These are phyloP conservation scores for Pseudonitzschia delicatissima DNA, from an alignment of 108 stramenopile species.

Conservation along the genomic window DNA sequence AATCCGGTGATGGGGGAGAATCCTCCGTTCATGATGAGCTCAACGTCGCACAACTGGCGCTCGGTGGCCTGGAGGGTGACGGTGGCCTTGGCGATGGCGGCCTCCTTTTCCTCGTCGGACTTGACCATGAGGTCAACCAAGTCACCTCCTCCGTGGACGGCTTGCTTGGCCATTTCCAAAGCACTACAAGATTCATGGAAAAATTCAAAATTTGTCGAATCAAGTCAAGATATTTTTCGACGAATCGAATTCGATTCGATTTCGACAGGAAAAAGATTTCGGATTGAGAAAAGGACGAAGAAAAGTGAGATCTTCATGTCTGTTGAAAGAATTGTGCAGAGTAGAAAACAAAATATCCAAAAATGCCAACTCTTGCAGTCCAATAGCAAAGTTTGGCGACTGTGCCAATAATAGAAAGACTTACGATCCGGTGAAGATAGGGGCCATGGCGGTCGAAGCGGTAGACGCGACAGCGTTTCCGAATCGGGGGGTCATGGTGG, in stretches of 20 bases:
- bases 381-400: background rate
- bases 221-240: background rate
- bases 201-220: background rate
- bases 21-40: constrained; percentile 97
- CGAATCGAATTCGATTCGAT: background rate
- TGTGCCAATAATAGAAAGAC: background rate
- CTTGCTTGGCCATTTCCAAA: constrained; percentile 75
- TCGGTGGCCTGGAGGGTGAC: constrained; percentile 81
- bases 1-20: constrained; percentile 97
- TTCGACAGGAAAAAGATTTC: background rate
- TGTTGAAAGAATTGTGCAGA: too few relatives aligned
- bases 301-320: too few relatives aligned
- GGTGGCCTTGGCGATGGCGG: constrained; percentile 87
- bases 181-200: constrained; percentile 22
- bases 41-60: constrained; percentile 98
- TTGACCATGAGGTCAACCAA: constrained; percentile 93
- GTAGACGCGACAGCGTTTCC: constrained; percentile 5
- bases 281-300: too few relatives aligned
- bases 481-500: constrained; percentile 22
- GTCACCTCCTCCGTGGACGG: constrained; percentile 87
- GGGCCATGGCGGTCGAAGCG: background rate
- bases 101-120: constrained; percentile 82
- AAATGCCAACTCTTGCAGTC: too few relatives aligned
- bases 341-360: too few relatives aligned
- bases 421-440: constrained; percentile 22